Base-by-base conservation (phyloP, 2,329 filamentous ascomycete species). In the Xylaria sp. region DNA sequence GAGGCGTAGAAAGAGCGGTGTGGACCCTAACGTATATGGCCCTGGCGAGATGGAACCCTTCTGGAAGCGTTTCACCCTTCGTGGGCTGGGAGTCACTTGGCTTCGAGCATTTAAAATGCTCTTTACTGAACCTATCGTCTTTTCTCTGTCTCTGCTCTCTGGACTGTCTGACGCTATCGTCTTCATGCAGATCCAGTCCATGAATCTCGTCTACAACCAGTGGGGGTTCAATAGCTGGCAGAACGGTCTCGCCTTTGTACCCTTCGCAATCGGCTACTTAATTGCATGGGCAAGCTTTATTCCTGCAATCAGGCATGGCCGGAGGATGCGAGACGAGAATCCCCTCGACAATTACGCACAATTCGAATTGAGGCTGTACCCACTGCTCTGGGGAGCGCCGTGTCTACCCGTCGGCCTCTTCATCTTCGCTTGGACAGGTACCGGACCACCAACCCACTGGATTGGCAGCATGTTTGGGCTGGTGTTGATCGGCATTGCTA, bases 181-280 rank as follows among this genome's bases (percentile, higher is more conserved):
- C 76, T 90, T 90, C 80, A 89, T 88, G 78, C 89, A 89, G 77
- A 84, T 90, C 50, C 86, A 90, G 72, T 87, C 86, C 0, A 89
- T 90, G 69, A 77, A 79, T 0, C 82, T 88, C 0, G 87, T 91
- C 3, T 89, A 89, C 70, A 77, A 82, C 42, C 86, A 90, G 69
- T 90, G 87, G 86, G 74, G 80, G 29, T 91, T 90, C 76, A 81
- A 81, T 57, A 79, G 80, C 2, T 77, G 67, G 63, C 74, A 78
- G 61, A 69, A 73, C 13, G 76, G 76, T 15, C 73, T 78, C 22
- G 68, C 73, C 5, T 78, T 90, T 77, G 77, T 89, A 39, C 82
- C 87, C 64, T 74, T 79, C 44, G 75, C 74, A 17, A 54, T 80
- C 17, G 89, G 88, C 2, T 91, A 91, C 73, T 73, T 88, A 65